Evolutionary conservation across 139 green algal species (phyloP), one percentile per base, ranked within the genome.

Genomic region (Edaphochlamys debaryana): DNA sequence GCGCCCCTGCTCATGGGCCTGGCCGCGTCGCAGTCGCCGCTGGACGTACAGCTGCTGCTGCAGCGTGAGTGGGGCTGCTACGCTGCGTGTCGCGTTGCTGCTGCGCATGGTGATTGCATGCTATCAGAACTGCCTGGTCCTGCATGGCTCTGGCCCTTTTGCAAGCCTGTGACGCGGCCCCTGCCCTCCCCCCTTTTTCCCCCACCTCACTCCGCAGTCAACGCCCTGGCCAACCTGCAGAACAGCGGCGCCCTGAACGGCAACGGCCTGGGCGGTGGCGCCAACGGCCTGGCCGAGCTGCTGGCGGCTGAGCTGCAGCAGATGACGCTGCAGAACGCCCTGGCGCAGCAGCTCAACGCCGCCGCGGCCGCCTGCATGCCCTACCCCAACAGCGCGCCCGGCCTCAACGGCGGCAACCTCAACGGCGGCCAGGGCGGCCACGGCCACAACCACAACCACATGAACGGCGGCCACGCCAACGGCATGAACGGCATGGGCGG

Each of bases 271-370:
- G 8, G 8, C 36, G 34, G 11, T 8, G 48, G 38, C 32, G 38
- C 40, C 42, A 73, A 48, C 63, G 42, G 64, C 32, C 62, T 42
- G 9, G 76, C 76, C 4, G 76, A 82, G 63, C 42, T 82, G 76
- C 63, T 82, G n/a, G 63, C 76, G 7, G 76, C 76, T 8, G 63
- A 82, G 62, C 9, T 82, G 6, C 76, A 82, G 62, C 76, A 82
- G 32, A 73, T 82, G 62, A 52, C 76, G 4, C 32, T 82, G 19
- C 76, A 73, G 42, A 73, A 82, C 63, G 76, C 52, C 34, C 17
- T 82, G 19, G 54, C 62, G 20, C 58, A 52, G 34, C 76, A 82
- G 41, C 36, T 82, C 29, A 64, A 73, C 50, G 76, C 76, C 7
- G 76, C 76, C 25, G 75, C 60, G 4, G 75, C 75, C 2, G 76